Evolutionary conservation across 1,284 basidiomycete species (phyloP), one percentile per base, ranked within the genome.

Genomic region (Pseudozyma thailandica): DNA sequence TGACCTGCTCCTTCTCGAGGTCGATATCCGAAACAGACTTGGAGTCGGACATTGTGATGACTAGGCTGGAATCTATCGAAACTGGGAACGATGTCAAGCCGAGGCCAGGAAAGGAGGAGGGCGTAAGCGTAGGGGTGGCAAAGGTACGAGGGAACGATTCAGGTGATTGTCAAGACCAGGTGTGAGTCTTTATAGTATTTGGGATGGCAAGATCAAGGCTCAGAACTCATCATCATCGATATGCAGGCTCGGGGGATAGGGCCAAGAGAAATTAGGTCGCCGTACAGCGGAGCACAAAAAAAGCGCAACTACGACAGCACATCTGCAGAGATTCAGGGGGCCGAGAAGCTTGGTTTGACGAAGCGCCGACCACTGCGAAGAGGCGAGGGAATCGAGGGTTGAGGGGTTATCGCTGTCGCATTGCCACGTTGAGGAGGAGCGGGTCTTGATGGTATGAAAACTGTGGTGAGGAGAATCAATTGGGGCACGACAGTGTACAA

Each of bases 1-100:
- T 52, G 33, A 44, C 26, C 39, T 60, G 63, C 15, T 66, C 50
- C 63, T 66, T 66, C 53, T 66, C 63, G 50, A 66, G 21, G 41
- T 66, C 63, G 31, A 49, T 60, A 57, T 66, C 57, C 16, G 53
- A 60, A 38, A 52, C 41, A 6, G 63, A 66, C 49, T 52, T 56
- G 30, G 55, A 50, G 42, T 66, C 63, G 25, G 63, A 56, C 63
- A 66, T 66, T 33, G 23, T 49, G 51, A 16, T 28, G 16, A 31
- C 39, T 8, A 16, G 51, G 48, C 50, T 47, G 39, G 44, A 27
- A 50, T 54, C 47, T 7, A 65, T 44, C 48, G 47, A 50, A 39
- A 23, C 21, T n/a, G 26, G 23, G 39, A 43, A 58, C 50, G 55
- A 64, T 45, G 55, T 46, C 35, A 49, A 61, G 45, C 53, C 53